Conservation (phyloP, 805 yeast genomes). For the Kockiozyma suomiensis region DNA sequence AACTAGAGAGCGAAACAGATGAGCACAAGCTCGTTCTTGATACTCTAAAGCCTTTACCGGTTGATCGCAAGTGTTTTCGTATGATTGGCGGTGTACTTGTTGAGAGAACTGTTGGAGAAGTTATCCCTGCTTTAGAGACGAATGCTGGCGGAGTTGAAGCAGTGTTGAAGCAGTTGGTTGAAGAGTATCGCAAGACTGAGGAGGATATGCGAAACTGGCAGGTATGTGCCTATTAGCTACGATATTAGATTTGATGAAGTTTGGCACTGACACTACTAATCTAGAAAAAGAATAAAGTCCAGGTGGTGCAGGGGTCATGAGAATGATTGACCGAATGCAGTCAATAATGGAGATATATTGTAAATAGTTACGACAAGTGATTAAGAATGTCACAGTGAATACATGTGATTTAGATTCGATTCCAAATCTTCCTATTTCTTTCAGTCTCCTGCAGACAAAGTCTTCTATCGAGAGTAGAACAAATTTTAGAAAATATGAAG, state of each 20-base stretch:
- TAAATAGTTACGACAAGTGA: no score
- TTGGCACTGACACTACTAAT: background rate
- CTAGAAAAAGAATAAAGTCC: slow-evolving; percentile 50
- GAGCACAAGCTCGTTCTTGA: slow-evolving; percentile 59
- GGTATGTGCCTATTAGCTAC: slow-evolving; percentile 22
- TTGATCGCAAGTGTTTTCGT: slow-evolving; percentile 76
- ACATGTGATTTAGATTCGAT: no score
- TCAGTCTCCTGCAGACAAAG: no score
- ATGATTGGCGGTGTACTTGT: slow-evolving; percentile 94
- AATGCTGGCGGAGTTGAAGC: slow-evolving; percentile 52
- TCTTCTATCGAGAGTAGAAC: no score
- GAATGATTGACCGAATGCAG: background rate
- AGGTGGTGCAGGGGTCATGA: slow-evolving; percentile 45
- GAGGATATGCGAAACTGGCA: slow-evolving; percentile 54
- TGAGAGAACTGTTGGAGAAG: slow-evolving; percentile 79
- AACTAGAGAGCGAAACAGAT: slow-evolving; percentile 47
- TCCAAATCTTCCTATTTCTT: no score
- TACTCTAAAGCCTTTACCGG: slow-evolving; percentile 56
- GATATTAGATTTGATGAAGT: background rate
- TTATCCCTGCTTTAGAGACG: slow-evolving; percentile 60
- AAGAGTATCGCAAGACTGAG: slow-evolving; percentile 48
- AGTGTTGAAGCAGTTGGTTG: slow-evolving; percentile 46
- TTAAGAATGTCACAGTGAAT: no score
- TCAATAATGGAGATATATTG: background rate
- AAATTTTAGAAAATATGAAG: no score